phyloP scores from a whole-genome alignment of 1,284 basidiomycete genomes.

The Xerocomus amazonicus region DNA sequence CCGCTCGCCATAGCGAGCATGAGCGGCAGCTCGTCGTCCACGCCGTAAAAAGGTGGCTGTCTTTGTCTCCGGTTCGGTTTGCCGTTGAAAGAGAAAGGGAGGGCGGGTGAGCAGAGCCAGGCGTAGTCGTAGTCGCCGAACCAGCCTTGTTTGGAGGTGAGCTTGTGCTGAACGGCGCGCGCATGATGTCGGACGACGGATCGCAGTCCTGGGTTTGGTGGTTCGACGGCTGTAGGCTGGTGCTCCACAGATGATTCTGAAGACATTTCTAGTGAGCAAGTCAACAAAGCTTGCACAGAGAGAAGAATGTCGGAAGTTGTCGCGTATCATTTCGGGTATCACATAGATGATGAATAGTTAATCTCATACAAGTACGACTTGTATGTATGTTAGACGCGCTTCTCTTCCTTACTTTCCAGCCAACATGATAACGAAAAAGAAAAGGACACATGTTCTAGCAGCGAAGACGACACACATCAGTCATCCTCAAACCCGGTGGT shows the following conservation, averaged over 20 bases:
- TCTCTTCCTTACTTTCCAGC: no score
- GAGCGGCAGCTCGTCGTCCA: conserved; percentile 67
- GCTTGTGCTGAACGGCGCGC: conserved; percentile 28
- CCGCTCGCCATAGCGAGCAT: conserved; percentile 66
- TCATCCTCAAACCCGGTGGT: no score
- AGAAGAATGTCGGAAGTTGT: neutral
- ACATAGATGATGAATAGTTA: no score
- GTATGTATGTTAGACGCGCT: no score
- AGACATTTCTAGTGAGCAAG: conserved; percentile 13
- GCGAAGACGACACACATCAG: no score
- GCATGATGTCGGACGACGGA: conserved; percentile 9
- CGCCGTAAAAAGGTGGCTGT: conserved; percentile 68
- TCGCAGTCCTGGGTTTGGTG: conserved; percentile 3
- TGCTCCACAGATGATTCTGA: conserved; percentile 8
- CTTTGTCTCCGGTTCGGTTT: conserved; percentile 32
- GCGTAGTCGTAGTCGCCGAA: conserved; percentile 74
- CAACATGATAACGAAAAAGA: no score
- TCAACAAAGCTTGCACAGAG: neutral
- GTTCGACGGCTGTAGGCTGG: conserved; percentile 16
- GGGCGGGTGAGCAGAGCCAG: conserved; percentile 64
- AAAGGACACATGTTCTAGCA: no score
- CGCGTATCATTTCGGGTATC: neutral
- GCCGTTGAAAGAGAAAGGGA: conserved; percentile 39
- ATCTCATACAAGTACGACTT: no score
- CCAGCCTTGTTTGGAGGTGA: conserved; percentile 54